Base-by-base conservation (phyloP, 371 early-diverging fungal species). In the Cokeromyces recurvatus region DNA sequence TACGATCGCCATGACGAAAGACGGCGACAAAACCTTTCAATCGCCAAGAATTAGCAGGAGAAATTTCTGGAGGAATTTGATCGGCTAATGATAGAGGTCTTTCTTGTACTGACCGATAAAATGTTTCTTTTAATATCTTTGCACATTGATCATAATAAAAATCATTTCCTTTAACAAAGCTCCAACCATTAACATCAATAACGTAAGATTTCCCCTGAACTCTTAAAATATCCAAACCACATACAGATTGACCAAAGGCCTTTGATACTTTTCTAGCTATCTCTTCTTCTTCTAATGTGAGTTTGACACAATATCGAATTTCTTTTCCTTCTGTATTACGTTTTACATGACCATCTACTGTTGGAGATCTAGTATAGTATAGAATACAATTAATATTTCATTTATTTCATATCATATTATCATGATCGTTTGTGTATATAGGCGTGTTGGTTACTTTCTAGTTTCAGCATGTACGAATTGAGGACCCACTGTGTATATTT, bases 121-220 rank as follows among this genome's bases (percentile, higher is more conserved):
- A 71, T 5, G 63, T 51, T 48, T 82, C 78, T 31, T 84, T 82
- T 19, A 98, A 64, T 17, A 90, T 79, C 9, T 52, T 55, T 2
- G 96, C 88, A 35, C 93, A 92, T 32, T 81, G 79, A 58, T 92
- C 92, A 63, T 95, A 97, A 63, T 99, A 99, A 15, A 83, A 77
- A 38, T 88, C 86, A 58, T 89, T 94, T 46, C 95, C 95, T 67
- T 99, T 99, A 41, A 99, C 99, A 75, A 99, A 99, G 21, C 94
- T 93, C 99, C 99, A 99, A 8, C 99, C 99, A 57, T 99, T 99
- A 44, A 99, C 97, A 66, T 99, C 99, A 59, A 99, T 96, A 8
- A 98, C 95, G 65, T 87, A 91, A 3, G 95, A 92, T 55, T 80
- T 75, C 10, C 94, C 94, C 38, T 69, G 64, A 2, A 84, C 84